Evolutionary conservation across 2,329 filamentous ascomycete genomes (phyloP).

Genomic region (Cladosporium austrohemisphaericum): DNA sequence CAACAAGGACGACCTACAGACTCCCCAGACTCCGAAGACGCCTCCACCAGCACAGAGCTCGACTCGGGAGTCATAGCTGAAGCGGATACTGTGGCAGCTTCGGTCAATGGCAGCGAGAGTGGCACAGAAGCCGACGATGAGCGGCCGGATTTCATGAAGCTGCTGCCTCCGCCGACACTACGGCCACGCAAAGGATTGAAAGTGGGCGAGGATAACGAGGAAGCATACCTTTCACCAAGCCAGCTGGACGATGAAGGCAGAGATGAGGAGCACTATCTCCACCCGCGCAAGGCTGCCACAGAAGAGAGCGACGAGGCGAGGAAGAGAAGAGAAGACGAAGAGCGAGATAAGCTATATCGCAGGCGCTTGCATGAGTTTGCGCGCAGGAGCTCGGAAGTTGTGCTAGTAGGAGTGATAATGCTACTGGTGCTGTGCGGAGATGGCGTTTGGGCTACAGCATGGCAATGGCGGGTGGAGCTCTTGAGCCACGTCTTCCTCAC

Average conservation of each 20-base stretch:
- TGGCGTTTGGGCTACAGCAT: constrained; percentile 27
- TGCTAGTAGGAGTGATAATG: constrained; percentile 52
- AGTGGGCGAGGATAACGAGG: constrained; percentile 42
- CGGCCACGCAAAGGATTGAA: constrained; percentile 74
- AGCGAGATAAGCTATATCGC: constrained; percentile 63
- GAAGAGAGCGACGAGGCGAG: constrained; percentile 26
- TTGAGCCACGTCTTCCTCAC: constrained; percentile 35
- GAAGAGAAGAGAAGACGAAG: constrained; percentile 41
- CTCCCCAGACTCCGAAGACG: background rate
- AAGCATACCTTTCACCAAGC: constrained; percentile 46
- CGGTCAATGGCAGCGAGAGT: constrained; percentile 62
- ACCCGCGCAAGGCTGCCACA: constrained; percentile 15
- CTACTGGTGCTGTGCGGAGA: constrained; percentile 41
- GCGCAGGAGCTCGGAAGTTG: constrained; percentile 57
- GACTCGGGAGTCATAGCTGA: background rate
- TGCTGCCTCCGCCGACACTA: constrained; percentile 73
- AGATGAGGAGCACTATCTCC: constrained; percentile 37
- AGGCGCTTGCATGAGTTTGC: constrained; percentile 87
- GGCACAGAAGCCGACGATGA: constrained; percentile 96
- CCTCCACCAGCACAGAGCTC: background rate
- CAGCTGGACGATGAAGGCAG: constrained; percentile 46
- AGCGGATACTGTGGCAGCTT: background rate
- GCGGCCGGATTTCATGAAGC: constrained; percentile 68
- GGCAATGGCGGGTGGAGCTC: constrained; percentile 36
- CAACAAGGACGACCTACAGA: constrained; percentile 20